Evolutionary conservation across 2,329 filamentous ascomycete species (phyloP).

Genomic region (Colletotrichum sp.): DNA sequence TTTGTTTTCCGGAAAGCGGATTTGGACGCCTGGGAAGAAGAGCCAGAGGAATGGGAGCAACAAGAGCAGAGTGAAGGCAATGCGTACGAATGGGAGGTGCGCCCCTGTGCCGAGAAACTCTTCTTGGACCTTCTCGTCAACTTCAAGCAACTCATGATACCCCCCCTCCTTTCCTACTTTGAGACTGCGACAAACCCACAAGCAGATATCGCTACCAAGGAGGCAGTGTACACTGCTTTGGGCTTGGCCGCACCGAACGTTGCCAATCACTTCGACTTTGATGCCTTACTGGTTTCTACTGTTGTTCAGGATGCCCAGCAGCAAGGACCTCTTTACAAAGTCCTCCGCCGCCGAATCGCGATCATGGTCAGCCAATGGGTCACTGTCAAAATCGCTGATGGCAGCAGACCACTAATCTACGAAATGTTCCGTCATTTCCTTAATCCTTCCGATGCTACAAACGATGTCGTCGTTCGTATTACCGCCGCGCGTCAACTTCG

Average conservation of each 20-base stretch:
- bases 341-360: slow-evolving; percentile 85
- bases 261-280: slow-evolving; percentile 80
- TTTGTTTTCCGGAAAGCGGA: slow-evolving; percentile 88
- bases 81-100: slow-evolving; percentile 90
- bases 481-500: slow-evolving; percentile 88
- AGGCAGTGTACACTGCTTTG: slow-evolving; percentile 93
- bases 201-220: slow-evolving; percentile 80
- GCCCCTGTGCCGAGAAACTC: slow-evolving; percentile 91
- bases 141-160: slow-evolving; percentile 81
- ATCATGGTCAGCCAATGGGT: slow-evolving; percentile 93
- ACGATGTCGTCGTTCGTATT: slow-evolving; percentile 90
- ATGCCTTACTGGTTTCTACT: slow-evolving; percentile 75
- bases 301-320: slow-evolving; percentile 80
- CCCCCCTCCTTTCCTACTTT: slow-evolving; percentile 84
- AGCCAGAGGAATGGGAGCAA: slow-evolving; percentile 94
- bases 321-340: slow-evolving; percentile 68
- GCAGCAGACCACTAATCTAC: slow-evolving; percentile 77
- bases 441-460: slow-evolving; percentile 75
- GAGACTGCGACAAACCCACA: slow-evolving; percentile 72
- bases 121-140: slow-evolving; percentile 91
- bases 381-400: slow-evolving; percentile 72
- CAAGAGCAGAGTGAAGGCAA: slow-evolving; percentile 84
- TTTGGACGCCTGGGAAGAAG: slow-evolving; percentile 90
- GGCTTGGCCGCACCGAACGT: slow-evolving; percentile 83
- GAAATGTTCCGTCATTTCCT: slow-evolving; percentile 89